Evolutionary conservation across 192 early-diverging fungal species (phyloP), one percentile per base, ranked within the genome.

Genomic region (Haplosporangium gracile): DNA sequence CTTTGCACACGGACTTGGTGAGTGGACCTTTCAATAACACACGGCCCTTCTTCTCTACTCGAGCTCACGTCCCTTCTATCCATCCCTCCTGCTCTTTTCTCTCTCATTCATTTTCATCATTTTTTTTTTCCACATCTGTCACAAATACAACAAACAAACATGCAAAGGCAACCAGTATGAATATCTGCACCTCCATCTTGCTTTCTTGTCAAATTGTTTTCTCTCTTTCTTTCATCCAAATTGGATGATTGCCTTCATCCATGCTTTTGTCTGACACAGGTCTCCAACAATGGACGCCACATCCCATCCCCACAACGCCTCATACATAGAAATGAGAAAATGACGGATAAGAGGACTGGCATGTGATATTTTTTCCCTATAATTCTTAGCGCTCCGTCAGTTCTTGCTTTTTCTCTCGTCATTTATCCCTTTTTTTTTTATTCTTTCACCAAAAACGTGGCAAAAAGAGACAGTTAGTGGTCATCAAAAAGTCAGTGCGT

Each of bases 401-500:
- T 45, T 2, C 9, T 45, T 45, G 43, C 10, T 10, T 45, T 45
- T 45, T 45, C 43, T 45, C 43, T 45, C 43, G 10, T 45, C 43
- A 45, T 60, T 26, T 60, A 26, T 60, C n/a, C 55, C 6, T 60
- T n/a, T 8, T 26, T 4, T 55, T 60, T 26, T 10, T 1, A 26
- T 26, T 32, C 29, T 15, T 65, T 32, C 26, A 8, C 11, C 60
- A 65, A 65, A 29, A 65, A 65, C 60, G 60, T 65, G 60, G 60
- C 60, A 65, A 65, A 65, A 65, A 9, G 11, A 29, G 26, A 65
- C 24, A n/a, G n/a, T 60, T 45, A 13, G 43, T 2, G 11, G 57
- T 60, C 53, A 57, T 60, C 13, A 57, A 32, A 65, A 65, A 32
- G 60, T 65, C 60, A 65, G 60, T 65, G 60, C 60, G 60, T 65